Evolutionary conservation across 768 basidiomycete species (phyloP), one percentile per base, ranked within the genome.

Genomic region (Macrocybe gigantea): DNA sequence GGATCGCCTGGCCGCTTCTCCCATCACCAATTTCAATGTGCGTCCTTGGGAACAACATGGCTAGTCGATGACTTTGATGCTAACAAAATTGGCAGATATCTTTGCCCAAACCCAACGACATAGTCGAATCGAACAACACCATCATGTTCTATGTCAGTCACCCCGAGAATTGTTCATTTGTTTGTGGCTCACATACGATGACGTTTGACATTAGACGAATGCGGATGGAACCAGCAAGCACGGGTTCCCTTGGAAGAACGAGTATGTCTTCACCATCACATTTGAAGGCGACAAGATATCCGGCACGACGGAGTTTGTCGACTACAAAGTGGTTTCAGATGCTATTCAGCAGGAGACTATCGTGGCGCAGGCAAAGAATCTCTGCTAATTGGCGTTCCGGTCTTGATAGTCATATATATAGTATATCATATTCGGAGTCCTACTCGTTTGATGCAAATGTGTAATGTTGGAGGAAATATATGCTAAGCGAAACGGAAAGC

Each of bases 191-290:
- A 22, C 22, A 22, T 22, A 22, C 22, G 22, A 22, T 15, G 7
- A 38, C 15, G 9, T 12, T 12, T 10, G 36, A 33, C 12, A 8
- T 7, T 15, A 54, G 53, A 54, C 53, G 3, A 51, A 44, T 34
- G 36, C 53, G 22, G 38, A 54, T 37, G 53, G 53, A n/a, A 47
- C 37, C 10, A 49, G 50, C 9, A 12, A 15, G 2, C 50, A 54
- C 32, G 53, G 53, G n/a, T 51, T 54, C 29, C 48, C 50, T 1
- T 51, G 44, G 48, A 45, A 41, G 12, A 52, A 49, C 41, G 57
- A 58, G 35, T 58, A 58, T 45, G 52, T 49, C 9, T 49, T 52
- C 34, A 53, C 51, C 9, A 52, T 58, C 49, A 48, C 47, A 1
- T 55, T 52, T 29, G 34, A 48, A 10, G 38, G 37, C 1, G 44